A percentile compares a stretch with the other conserved stretches of the same genome.
Evolutionary conservation across 139 green algal genomes (phyloP).

Genomic region (Pleodorina starrii): DNA sequence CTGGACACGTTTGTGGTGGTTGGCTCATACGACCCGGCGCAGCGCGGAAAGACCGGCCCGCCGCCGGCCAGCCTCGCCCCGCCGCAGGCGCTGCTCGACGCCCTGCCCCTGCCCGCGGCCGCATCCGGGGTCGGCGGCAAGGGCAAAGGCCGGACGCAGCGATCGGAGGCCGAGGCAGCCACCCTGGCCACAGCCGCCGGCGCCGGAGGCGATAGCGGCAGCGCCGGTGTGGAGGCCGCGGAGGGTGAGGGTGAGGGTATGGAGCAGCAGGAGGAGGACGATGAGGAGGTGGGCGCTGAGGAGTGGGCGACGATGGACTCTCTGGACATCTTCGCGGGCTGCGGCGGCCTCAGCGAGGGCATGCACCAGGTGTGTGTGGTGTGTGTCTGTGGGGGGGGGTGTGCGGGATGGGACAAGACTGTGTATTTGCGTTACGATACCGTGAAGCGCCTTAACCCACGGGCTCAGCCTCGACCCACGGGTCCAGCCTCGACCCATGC

Average conservation of each 20-base stretch:
- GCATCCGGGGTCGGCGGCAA: not conserved
- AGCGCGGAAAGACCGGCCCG: conserved; percentile 50
- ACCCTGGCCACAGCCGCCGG: conserved; percentile 19
- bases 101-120: conserved; percentile 59
- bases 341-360: conserved; percentile 94
- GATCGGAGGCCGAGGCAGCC: conserved; percentile 30
- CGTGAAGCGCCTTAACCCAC: too few relatives aligned
- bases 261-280: too few relatives aligned
- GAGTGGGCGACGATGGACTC: conserved; percentile 63
- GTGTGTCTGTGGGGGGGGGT: not conserved
- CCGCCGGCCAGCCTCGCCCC: conserved; percentile 39
- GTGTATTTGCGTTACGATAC: too few relatives aligned
- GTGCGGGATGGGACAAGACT: too few relatives aligned
- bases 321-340: conserved; percentile 98
- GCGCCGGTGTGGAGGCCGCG: not conserved
- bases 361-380: conserved; percentile 86
- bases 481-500: too few relatives aligned
- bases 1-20: conserved; percentile 62
- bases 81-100: too few relatives aligned
- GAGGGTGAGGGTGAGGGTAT: not conserved
- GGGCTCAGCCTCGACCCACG: too few relatives aligned
- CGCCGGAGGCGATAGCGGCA: not conserved
- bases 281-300: conserved; percentile 22
- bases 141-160: conserved; percentile 36
- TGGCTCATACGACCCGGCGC: conserved; percentile 67